A percentile compares a stretch with the other conserved stretches of the same genome.
Conservation (phyloP, 345 rosid genomes). For the Eucalyptus leucophloia region DNA sequence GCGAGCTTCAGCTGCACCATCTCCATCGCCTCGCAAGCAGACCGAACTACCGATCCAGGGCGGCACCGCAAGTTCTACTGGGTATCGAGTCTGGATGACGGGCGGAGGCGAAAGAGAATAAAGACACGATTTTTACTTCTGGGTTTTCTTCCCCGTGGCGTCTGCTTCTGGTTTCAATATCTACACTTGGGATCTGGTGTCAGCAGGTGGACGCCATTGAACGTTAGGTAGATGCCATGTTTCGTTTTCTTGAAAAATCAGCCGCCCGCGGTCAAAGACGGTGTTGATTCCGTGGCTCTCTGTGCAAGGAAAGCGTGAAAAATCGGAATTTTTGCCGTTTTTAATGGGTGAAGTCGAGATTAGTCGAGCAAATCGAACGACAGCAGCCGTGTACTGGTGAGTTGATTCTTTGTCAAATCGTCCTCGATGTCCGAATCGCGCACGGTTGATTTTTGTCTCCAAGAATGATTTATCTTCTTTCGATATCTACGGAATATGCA, state of each 20-base stretch:
- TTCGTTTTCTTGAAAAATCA: not conserved
- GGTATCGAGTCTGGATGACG: not conserved
- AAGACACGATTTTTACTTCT: not conserved
- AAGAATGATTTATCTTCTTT: accelerated
- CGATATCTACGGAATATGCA: not conserved
- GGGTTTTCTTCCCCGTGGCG: not conserved
- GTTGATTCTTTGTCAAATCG: accelerated
- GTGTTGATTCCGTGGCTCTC: not conserved
- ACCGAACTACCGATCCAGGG: not conserved
- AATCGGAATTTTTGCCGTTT: not conserved
- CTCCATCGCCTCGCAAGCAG: not conserved
- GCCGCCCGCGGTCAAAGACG: not conserved
- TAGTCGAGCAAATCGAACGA: not conserved
- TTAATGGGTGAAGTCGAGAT: not conserved
- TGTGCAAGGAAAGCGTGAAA: not conserved
- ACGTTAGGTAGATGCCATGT: not conserved
- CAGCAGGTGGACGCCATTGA: not conserved
- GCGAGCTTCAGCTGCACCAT: not conserved
- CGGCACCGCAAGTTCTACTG: not conserved
- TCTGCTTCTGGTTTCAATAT: not conserved
- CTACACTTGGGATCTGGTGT: not conserved
- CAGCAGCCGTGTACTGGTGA: not conserved
- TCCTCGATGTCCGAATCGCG: not conserved
- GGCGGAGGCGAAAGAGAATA: not conserved
- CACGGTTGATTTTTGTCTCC: not conserved